Evolutionary conservation across 2,329 filamentous ascomycete species (phyloP).

Genomic region (Colletotrichum sp.): DNA sequence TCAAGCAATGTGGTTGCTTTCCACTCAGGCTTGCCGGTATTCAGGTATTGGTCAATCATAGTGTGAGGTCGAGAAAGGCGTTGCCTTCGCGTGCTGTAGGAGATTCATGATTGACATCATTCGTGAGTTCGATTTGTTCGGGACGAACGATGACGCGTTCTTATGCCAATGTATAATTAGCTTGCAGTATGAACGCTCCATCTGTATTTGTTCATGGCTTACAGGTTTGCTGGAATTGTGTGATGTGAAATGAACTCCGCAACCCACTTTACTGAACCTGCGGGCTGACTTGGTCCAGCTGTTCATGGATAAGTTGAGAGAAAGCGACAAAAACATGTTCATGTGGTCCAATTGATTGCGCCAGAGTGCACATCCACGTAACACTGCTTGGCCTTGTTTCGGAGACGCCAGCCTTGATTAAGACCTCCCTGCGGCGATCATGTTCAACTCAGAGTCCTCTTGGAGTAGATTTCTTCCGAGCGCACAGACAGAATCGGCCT

Average conservation of each 20-base stretch:
- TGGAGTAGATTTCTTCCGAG: background rate
- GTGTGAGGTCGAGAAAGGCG: background rate
- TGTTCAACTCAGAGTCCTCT: background rate
- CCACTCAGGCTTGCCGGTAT: fast-evolving
- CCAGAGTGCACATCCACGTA: background rate
- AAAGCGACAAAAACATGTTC: background rate
- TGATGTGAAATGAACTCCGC: fast-evolving
- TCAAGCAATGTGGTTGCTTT: background rate
- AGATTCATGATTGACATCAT: background rate
- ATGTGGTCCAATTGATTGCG: background rate
- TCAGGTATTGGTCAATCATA: background rate
- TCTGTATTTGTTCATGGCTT: no score
- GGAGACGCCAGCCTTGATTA: background rate
- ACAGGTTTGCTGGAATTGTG: fast-evolving
- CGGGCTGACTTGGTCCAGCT: background rate
- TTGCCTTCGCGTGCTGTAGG: background rate
- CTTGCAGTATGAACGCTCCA: background rate
- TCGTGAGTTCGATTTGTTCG: background rate
- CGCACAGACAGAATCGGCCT: background rate
- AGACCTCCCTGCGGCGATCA: background rate
- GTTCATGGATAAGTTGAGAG: background rate
- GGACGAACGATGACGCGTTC: background rate
- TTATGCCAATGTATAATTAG: background rate
- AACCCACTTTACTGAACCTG: background rate
- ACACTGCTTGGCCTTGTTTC: background rate